Evolutionary conservation across 164 flowering plant genomes (phyloP).

Genomic region (Tetracentron sinense): DNA sequence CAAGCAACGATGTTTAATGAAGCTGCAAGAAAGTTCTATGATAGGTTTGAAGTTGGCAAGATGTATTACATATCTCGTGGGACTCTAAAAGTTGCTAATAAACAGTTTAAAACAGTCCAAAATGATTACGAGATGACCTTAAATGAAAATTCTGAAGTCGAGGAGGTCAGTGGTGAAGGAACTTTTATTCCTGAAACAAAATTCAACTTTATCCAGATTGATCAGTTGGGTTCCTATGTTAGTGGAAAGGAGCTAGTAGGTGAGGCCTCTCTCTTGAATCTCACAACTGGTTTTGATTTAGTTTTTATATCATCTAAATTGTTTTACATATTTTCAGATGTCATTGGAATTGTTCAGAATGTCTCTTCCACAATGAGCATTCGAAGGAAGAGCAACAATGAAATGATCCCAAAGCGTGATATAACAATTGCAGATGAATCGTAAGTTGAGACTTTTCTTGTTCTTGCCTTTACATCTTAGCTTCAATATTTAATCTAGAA

Average conservation of each 20-base stretch:
- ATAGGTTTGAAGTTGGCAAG: slow-evolving; percentile 74
- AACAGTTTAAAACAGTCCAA: slow-evolving; percentile 79
- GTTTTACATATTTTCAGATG: slow-evolving; percentile 41
- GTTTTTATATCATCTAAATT: background rate
- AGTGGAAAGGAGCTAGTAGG: slow-evolving; percentile 78
- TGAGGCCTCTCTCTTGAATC: slow-evolving; percentile 21
- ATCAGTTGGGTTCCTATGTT: slow-evolving; percentile 73
- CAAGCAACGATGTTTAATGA: slow-evolving; percentile 98
- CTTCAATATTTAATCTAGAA: background rate
- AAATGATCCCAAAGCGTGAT: slow-evolving; percentile 81
- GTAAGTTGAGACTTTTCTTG: slow-evolving; percentile 31
- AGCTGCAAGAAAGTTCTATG: slow-evolving; percentile 81
- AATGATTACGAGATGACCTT: slow-evolving; percentile 97
- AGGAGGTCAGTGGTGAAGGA: slow-evolving; percentile 71
- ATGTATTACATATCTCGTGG: slow-evolving; percentile 90
- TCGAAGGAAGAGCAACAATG: slow-evolving; percentile 77
- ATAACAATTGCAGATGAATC: slow-evolving; percentile 90
- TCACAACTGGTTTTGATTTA: background rate
- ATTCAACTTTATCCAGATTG: slow-evolving; percentile 77
- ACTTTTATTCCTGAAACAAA: slow-evolving; percentile 67
- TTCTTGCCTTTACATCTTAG: background rate
- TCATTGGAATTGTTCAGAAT: slow-evolving; percentile 82
- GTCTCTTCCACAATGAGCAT: slow-evolving; percentile 80
- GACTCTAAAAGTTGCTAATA: slow-evolving; percentile 74
- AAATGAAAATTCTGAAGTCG: slow-evolving; percentile 83